A percentile compares a stretch with the other conserved stretches of the same genome.
Evolutionary conservation across 2,329 filamentous ascomycete species (phyloP).

Genomic region (Aspergillus unguis): DNA sequence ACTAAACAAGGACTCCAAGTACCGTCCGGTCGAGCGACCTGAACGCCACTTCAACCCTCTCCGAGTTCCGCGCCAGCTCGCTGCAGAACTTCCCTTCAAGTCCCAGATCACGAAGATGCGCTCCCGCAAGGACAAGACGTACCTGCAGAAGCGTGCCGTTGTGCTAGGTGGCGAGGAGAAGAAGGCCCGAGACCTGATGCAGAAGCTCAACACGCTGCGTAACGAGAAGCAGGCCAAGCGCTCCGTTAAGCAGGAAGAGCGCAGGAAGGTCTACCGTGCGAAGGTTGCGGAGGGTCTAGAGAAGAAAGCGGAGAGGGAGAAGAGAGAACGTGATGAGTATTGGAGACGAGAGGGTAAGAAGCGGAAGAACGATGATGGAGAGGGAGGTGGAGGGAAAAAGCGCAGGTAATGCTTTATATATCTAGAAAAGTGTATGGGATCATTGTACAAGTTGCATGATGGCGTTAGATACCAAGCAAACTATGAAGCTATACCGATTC

Average conservation of each 20-base stretch:
- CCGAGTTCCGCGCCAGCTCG: constrained; percentile 50
- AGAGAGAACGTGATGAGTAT: constrained; percentile 86
- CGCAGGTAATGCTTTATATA: constrained; percentile 35
- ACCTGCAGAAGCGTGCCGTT: constrained; percentile 95
- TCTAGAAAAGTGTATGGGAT: constrained; percentile 20
- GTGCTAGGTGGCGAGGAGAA: constrained; percentile 81
- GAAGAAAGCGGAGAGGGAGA: constrained; percentile 82
- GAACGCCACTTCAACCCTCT: constrained; percentile 72
- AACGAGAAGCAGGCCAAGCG: constrained; percentile 89
- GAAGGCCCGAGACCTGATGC: constrained; percentile 81
- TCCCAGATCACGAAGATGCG: constrained; percentile 82
- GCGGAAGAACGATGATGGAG: constrained; percentile 56
- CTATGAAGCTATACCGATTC: too few species aligned
- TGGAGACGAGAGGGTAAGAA: constrained; percentile 90
- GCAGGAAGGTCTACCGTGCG: constrained; percentile 73
- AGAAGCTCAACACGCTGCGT: constrained; percentile 84
- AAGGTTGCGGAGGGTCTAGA: constrained; percentile 79
- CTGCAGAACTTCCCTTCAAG: constrained; percentile 84
- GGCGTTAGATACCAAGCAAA: constrained; percentile 19
- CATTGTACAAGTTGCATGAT: constrained; percentile 24
- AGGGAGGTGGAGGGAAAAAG: constrained; percentile 49
- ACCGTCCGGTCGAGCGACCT: constrained; percentile 61
- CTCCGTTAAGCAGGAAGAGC: constrained; percentile 80
- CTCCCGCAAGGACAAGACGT: constrained; percentile 76
- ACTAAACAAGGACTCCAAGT: constrained; percentile 76